Evolutionary conservation across 208 protist species (phyloP), one percentile per base, ranked within the genome.

Genomic region (Crithidia thermophila): DNA sequence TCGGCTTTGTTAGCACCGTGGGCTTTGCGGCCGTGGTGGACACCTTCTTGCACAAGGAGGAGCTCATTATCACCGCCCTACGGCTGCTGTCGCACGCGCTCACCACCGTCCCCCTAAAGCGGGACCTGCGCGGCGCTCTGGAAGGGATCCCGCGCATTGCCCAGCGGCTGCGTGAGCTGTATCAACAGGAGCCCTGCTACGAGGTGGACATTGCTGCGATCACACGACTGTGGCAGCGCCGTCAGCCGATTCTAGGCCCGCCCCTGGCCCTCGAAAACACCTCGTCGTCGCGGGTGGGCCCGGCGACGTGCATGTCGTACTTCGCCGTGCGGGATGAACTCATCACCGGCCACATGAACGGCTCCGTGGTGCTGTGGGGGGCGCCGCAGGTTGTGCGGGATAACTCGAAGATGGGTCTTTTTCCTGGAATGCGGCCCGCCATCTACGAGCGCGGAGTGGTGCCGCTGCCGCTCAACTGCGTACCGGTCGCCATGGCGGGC

Each of bases 261-360:
- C 28, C 55, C n/a, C 33, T 73, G 30, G 30, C 57, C 36, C 45
- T 81, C 27, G 28, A 55, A 45, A 60, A 28, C 23, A 23, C 43
- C 14, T 39, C 42, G 9, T n/a, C 37, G 0, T 34, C 46, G 5
- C 4, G 18, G 6, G 43, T n/a, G 14, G 60, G 50, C 34, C 78
- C 85, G 2, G 74, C 84, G 16, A 90, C 79, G 42, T 83, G 72
- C 33, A 79, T 93, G 72, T 62, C 82, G 20, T 96, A 96, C 62
- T 79, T 94, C 49, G 58, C 67, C 6, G 49, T 59, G 20, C 83
- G 86, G 21, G 91, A 96, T 59, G 88, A 96, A 46, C 79, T 96
- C 25, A 74, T 89, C 53, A 80, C 82, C 0, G 84, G 73, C 1
- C 75, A 86, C 51, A 84, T 73, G 55, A 88, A 92, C 43, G 86